Base-by-base conservation (phyloP, 371 early-diverging fungal species). In the Apophysomyces ossiformis region DNA sequence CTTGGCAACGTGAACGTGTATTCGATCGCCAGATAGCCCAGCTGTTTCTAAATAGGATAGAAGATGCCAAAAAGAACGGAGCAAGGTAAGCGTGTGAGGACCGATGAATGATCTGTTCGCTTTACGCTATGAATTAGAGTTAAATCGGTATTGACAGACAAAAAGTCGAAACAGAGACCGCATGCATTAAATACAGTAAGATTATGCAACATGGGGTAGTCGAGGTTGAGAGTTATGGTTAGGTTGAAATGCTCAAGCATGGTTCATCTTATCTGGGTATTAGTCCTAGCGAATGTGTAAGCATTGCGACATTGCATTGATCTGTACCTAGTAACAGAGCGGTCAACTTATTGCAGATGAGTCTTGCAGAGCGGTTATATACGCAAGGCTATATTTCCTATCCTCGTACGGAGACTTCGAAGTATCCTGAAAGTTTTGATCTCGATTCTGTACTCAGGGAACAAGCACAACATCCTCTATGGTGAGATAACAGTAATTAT, bases 361-460 rank as follows among this genome's bases (percentile, higher is more conserved):
- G 71, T 36, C 67, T 84, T 46, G 86, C 86, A 2, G 86, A 86
- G 62, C 73, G 79, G 18, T 69, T 86, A 5, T 86, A 86, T 61
- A 83, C 59, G 8, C 81, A 81, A 66, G 92, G 92, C 37, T 89
- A 85, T 41, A 90, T 92, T 37, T 82, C 83, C 15, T 92, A 92
- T 77, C 92, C 92, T 41, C 84, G 92, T 60, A 92, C 92, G 38
- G 92, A 92, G 69, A 92, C 92, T 37, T 87, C 88, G 57, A 69
- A 75, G 26, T 92, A 90, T 76, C 79, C 83, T 15, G 71, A 71
- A 38, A 79, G 71, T 37, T 92, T 91, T 77, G 85, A 90, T 70
- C 69, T 85, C 11, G 64, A 82, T 32, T 36, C 37, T n/a, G 78
- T 84, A 1, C 57, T 85, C 8, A 26, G 64, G 43, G 78, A 78